Conservation (phyloP, 805 yeast species). For the Ogataea minuta region DNA sequence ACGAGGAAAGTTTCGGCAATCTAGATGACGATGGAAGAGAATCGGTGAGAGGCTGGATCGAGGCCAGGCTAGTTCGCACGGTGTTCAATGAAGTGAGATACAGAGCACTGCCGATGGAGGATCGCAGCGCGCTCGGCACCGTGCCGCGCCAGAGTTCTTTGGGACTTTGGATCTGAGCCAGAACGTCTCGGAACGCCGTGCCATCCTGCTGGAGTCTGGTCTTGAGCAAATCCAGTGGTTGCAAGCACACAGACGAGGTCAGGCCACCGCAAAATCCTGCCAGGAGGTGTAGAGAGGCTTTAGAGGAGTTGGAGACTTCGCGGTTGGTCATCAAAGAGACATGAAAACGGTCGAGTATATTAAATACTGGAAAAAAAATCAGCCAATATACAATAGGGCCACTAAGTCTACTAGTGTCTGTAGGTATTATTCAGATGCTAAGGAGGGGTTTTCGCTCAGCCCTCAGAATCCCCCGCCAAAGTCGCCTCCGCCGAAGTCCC, state of each 20-base stretch:
- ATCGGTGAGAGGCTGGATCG: slow-evolving; percentile 16
- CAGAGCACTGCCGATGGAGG: slow-evolving; percentile 86
- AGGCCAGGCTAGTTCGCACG: slow-evolving; percentile 52
- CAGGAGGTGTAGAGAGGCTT: slow-evolving; percentile 50
- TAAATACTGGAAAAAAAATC: too few relatives aligned
- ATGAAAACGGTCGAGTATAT: too few relatives aligned
- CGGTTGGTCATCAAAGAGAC: too few relatives aligned
- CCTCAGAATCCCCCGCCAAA: slow-evolving; percentile 23
- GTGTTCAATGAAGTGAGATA: slow-evolving; percentile 73
- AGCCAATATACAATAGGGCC: neutral
- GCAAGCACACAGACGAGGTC: slow-evolving; percentile 73
- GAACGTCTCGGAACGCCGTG: slow-evolving; percentile 32
- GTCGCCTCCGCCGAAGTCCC: slow-evolving; percentile 23
- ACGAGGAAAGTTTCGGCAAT: slow-evolving; percentile 69
- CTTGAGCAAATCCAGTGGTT: slow-evolving; percentile 86
- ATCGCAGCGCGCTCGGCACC: slow-evolving; percentile 82
- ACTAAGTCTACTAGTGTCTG: neutral
- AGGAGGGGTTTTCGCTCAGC: neutral
- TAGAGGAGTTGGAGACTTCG: slow-evolving; percentile 7
- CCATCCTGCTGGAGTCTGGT: slow-evolving; percentile 75
- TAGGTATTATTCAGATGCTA: too few relatives aligned
- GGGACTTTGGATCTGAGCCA: slow-evolving; percentile 41
- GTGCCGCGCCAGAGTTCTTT: slow-evolving; percentile 89
- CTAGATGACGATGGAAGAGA: slow-evolving; percentile 34
- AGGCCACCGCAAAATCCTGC: slow-evolving; percentile 89